Evolutionary conservation across 805 yeast species (phyloP).

Genomic region (Lachancea lanzarotensis): DNA sequence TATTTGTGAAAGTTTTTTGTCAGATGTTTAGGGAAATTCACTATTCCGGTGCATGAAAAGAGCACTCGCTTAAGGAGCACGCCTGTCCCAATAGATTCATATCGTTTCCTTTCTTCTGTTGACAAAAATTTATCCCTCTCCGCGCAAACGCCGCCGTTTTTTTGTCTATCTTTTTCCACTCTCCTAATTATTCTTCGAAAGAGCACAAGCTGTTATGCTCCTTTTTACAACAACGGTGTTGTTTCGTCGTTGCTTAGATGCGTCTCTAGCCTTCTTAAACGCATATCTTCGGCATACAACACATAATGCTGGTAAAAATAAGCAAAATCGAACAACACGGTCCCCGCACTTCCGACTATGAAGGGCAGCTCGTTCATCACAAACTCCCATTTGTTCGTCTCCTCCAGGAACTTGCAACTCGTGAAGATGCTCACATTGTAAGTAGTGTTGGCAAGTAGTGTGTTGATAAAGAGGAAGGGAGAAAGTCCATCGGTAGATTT

Average conservation of each 20-base stretch:
- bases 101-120: too few relatives aligned
- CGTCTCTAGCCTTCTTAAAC: conserved; percentile 23
- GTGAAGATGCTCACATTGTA: conserved; percentile 71
- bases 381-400: conserved; percentile 40
- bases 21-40: too few relatives aligned
- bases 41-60: too few relatives aligned
- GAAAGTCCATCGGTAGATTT: conserved; percentile 86
- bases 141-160: too few relatives aligned
- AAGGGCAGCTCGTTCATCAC: conserved; percentile 70
- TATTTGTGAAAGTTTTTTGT: too few relatives aligned
- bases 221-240: conserved; percentile 5
- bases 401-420: conserved; percentile 47
- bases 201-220: not conserved
- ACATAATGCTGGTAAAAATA: conserved; percentile 55
- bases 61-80: too few relatives aligned
- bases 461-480: conserved; percentile 70
- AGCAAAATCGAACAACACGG: conserved; percentile 66
- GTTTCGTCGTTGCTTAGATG: conserved; percentile 5
- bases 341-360: conserved; percentile 79
- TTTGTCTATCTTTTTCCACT: too few relatives aligned
- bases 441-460: conserved; percentile 68
- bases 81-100: too few relatives aligned
- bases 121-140: too few relatives aligned
- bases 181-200: not conserved
- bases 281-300: conserved; percentile 28